Conservation (phyloP, 352 stramenopile species). For the Thalassiosira ordinaria region DNA sequence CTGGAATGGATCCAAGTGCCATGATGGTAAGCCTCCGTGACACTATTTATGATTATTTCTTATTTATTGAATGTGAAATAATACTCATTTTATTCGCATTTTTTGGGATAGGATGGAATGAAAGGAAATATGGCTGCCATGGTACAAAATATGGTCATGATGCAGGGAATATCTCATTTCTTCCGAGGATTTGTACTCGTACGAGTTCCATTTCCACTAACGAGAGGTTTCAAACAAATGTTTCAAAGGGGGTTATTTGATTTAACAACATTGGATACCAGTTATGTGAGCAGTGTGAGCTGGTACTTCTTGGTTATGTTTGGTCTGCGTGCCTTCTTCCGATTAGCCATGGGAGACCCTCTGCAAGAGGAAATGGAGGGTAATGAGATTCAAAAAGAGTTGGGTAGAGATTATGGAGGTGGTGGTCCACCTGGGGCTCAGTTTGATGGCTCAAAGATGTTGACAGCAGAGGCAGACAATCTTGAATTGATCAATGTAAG, state of each 20-base stretch:
- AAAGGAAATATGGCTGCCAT: conserved; percentile 99
- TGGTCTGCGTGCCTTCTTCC: conserved; percentile 95
- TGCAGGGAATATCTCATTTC: conserved; percentile 98
- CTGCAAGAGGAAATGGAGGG: conserved; percentile 66
- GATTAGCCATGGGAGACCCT: conserved; percentile 93
- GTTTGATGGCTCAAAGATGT: conserved; percentile 58
- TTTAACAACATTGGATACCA: conserved; percentile 95
- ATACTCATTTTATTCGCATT: conserved; percentile 10
- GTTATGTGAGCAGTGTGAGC: conserved; percentile 96
- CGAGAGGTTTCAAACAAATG: conserved; percentile 97
- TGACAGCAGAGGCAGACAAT: conserved; percentile 80
- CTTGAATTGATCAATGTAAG: conserved; percentile 74
- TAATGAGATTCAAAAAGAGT: conserved; percentile 59
- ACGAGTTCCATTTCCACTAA: conserved; percentile 98
- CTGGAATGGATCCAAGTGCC: conserved; percentile 64
- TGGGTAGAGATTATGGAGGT: conserved; percentile 52
- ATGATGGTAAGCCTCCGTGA: conserved; percentile 90
- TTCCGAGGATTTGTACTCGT: conserved; percentile 98
- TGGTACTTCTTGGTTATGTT: conserved; percentile 99
- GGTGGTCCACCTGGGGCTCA: conserved; percentile 44
- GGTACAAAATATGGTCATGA: conserved; percentile 99
- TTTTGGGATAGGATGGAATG: conserved; percentile 89
- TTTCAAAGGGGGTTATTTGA: conserved; percentile 95
- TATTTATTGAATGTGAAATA: neutral
- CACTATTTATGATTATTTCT: neutral